Evolutionary conservation across 441 rosid genomes (phyloP), one percentile per base, ranked within the genome.

Genomic region (Eruca vesicaria): DNA sequence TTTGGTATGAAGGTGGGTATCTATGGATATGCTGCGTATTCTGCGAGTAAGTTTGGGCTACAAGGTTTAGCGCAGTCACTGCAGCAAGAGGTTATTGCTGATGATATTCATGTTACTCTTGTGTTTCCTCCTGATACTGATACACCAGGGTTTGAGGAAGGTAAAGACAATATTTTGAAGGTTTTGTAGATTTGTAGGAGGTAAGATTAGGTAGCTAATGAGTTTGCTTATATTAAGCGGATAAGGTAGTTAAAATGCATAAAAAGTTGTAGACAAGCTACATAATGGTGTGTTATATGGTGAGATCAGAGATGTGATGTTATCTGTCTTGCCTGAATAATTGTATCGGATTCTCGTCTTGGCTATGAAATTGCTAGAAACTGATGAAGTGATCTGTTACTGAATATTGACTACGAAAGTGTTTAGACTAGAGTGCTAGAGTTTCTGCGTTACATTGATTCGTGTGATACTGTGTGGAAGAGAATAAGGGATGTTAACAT

Each of bases 1-100:
- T 7, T 35, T 0, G 41, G 9, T 0, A 5, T 31, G 14, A 66
- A 96, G 98, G 97, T 91, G 66, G 99, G 98, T 32, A 73, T 96
- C n/a, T 91, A 90, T 75, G 98, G 97, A n/a, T 90, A 93, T 84
- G 82, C 97, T 41, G 98, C 91, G 15, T 96, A 93, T 78, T 88
- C 90, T 2, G 98, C 96, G 3, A 91, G 86, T 77, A 96, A 93
- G 81, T 96, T 89, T 67, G 99, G 93, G n/a, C 93, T 93, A 3
- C 84, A 95, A 28, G 99, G 99, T 59, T 80, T 96, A 79, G 99
- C 96, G n/a, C 97, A 96, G 77, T 94, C 98, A 35, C 76, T 96
- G 86, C 98, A 96, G 50, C 99, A 96, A 72, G 98, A 93, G 82
- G 90, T 91, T 53, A 89, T 96, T 73, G 86, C 73, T 2, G 96